Percentiles rank a stretch among this genome's conserved stretches.
These are phyloP conservation scores for Leucaena leucocephala DNA, from an alignment of 306 rosid genomes.

Conservation along the genomic window DNA sequence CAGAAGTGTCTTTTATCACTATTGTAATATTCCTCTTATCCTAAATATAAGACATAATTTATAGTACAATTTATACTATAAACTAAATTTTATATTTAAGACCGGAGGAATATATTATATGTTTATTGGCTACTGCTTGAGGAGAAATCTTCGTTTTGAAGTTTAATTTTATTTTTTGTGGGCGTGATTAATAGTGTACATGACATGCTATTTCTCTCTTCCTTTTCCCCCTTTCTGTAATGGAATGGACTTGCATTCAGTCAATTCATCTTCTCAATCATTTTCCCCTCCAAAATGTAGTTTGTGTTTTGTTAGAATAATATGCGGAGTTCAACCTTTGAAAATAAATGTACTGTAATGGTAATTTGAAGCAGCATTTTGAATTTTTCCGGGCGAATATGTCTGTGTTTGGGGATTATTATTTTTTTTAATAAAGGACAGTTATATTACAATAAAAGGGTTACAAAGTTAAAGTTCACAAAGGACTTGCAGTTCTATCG, in stretches of 20 bases:
- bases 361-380: background rate
- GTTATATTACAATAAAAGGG: too few relatives aligned
- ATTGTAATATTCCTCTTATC: conserved; percentile 20
- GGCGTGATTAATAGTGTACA: conserved; percentile 44
- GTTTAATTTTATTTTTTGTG: conserved; percentile 58
- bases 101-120: conserved; percentile 36
- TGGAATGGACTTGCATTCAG: conserved; percentile 40
- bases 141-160: conserved; percentile 62
- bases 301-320: background rate
- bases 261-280: conserved; percentile 33
- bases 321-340: background rate
- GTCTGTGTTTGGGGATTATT: background rate
- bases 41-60: too few relatives aligned
- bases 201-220: conserved; percentile 34
- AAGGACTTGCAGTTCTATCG: too few relatives aligned
- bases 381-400: background rate
- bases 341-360: background rate
- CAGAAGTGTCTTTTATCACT: conserved; percentile 46
- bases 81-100: too few relatives aligned
- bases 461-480: too few relatives aligned
- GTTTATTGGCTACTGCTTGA: conserved; percentile 42
- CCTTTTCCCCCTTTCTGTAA: conserved; percentile 22
- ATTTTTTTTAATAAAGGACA: too few relatives aligned
- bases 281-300: conserved; percentile 10
- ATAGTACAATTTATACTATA: too few relatives aligned